Base-by-base conservation (phyloP, 1,284 basidiomycete species). In the Leccinum ponderosum region DNA sequence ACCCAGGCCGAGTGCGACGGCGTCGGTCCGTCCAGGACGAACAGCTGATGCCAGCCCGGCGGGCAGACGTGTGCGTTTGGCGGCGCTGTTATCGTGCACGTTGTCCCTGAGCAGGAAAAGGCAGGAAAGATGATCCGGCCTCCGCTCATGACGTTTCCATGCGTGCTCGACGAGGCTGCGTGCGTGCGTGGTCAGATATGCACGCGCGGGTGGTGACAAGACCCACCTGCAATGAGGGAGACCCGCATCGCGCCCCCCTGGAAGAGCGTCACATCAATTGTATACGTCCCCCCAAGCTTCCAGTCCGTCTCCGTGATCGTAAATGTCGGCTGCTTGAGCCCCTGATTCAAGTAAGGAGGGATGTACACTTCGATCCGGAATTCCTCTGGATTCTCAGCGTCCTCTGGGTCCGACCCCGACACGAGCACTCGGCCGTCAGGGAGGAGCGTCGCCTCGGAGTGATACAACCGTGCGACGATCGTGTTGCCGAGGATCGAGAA, bases 401-500 rank as follows among this genome's bases (percentile, higher is more conserved):
- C 31, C 31, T 87, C 76, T 1, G 89, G 87, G 68, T 92, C 91
- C 12, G 87, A 87, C 0, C 92, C 92, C 3, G 89, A 89, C 48
- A 93, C 78, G 56, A 91, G 78, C 20, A 93, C 81, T 9, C 87
- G 83, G 11, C 87, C 90, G 65, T 90, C 87, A 4, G 84, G 83
- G 35, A 90, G 80, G 7, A 91, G 80, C 17, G 78, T 81, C 58
- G 87, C 86, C 70, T 91, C 90, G 0, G 88, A 90, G 70, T 95
- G 93, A 68, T 95, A 95, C 69, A 95, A 69, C 20, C 94, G 86
- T 11, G 92, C 86, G 44, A 93, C 87, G 59, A 86, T 89, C 14
- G 90, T 93, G n/a, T 73, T 81, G 72, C 81, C 77, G 64, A 88
- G 79, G 76, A 90, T 82, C 62, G 90, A 86, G 66, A 87, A 78